Percentiles rank a stretch among this genome's conserved stretches.
phyloP scores from a whole-genome alignment of 768 basidiomycete genomes.

The Pholiota conissans region DNA sequence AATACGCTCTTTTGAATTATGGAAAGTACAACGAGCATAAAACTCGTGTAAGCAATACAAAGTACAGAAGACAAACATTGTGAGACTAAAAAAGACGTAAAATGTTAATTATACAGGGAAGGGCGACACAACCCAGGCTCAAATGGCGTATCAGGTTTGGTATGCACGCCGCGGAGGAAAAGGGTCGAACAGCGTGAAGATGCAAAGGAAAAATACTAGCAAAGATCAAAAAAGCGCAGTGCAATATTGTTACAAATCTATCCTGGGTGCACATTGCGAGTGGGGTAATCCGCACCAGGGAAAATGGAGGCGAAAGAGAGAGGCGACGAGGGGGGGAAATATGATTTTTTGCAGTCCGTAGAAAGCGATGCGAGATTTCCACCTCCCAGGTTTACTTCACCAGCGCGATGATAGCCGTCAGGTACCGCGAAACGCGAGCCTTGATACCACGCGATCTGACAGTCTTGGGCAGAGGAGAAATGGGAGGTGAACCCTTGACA shows the following conservation, averaged over 20 bases:
- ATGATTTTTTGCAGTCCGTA: not conserved
- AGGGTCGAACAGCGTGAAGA: not conserved
- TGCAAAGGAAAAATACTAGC: not conserved
- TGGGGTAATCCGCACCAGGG: not conserved
- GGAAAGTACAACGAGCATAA: constrained; percentile 2
- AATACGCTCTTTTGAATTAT: too few species aligned
- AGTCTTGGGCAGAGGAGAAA: constrained; percentile 10
- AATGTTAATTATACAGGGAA: constrained; percentile 2
- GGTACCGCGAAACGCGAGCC: constrained; percentile 9
- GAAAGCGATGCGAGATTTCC: not conserved
- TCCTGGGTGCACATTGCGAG: not conserved
- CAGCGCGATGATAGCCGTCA: constrained; percentile 5
- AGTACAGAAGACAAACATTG: not conserved
- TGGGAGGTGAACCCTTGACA: constrained; percentile 15
- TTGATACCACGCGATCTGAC: constrained; percentile 6
- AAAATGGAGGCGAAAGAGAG: not conserved
- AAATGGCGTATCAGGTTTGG: not conserved
- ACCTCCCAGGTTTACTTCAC: not conserved
- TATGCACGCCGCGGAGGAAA: not conserved
- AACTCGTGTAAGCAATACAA: constrained; percentile 1
- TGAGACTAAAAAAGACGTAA: not conserved
- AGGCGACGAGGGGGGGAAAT: not conserved
- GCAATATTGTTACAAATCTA: not conserved
- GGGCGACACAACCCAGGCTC: not conserved
- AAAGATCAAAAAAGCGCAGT: not conserved